A percentile compares a stretch with the other conserved stretches of the same genome.
Evolutionary conservation across 805 yeast species (phyloP).

Genomic region (Zygoascus flipseniorum): DNA sequence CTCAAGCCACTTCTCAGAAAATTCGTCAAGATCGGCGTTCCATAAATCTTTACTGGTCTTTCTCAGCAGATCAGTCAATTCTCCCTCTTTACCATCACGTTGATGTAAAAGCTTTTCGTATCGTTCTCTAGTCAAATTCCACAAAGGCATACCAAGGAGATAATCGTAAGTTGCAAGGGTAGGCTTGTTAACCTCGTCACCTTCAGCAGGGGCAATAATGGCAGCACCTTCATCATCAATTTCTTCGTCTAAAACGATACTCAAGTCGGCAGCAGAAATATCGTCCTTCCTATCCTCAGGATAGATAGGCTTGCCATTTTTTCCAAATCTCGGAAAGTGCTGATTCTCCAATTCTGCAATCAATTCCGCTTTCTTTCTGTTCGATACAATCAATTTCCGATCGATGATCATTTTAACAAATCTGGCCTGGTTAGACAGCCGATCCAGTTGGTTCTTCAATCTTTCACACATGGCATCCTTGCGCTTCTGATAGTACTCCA

Average conservation of each 20-base stretch:
- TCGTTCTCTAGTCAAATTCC: constrained; percentile 87
- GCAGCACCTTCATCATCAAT: constrained; percentile 25
- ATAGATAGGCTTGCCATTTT: constrained; percentile 55
- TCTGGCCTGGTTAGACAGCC: constrained; percentile 73
- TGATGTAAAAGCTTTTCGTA: constrained; percentile 73
- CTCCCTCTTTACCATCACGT: constrained; percentile 61
- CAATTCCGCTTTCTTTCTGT: constrained; percentile 59
- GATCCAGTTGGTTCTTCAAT: constrained; percentile 66
- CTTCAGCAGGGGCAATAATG: constrained; percentile 10
- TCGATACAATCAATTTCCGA: constrained; percentile 56
- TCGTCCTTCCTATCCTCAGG: constrained; percentile 32
- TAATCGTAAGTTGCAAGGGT: constrained; percentile 70
- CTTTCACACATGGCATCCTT: constrained; percentile 69
- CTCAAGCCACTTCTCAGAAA: constrained; percentile 54
- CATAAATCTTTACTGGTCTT: constrained; percentile 81
- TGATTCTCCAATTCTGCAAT: constrained; percentile 52
- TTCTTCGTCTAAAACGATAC: constrained; percentile 28
- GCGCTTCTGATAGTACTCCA: constrained; percentile 85
- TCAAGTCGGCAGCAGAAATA: constrained; percentile 9
- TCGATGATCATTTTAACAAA: constrained; percentile 88
- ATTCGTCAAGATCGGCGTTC: constrained; percentile 73
- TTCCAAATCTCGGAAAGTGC: constrained; percentile 67
- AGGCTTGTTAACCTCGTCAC: constrained; percentile 32
- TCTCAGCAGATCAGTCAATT: constrained; percentile 55
- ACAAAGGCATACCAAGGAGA: constrained; percentile 81